These are phyloP conservation scores for Haplosporangium sp. DNA, from an alignment of 371 early-diverging fungal species.

Conservation along the genomic window DNA sequence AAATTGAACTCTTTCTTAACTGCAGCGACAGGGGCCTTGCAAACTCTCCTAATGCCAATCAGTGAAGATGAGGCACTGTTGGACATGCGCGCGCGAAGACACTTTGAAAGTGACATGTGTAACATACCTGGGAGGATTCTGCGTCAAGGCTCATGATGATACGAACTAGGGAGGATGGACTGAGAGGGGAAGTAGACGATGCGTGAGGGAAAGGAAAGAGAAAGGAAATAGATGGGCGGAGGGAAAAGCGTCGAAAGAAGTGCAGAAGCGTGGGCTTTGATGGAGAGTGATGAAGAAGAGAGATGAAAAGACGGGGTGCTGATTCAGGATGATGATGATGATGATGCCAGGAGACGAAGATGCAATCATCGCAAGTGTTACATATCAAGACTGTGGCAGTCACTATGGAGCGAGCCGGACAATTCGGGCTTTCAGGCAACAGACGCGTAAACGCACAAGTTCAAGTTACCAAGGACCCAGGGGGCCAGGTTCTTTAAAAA, in stretches of 20 bases:
- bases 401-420: too few relatives aligned
- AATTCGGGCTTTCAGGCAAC: too few relatives aligned
- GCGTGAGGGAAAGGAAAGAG: not conserved
- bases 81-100: not conserved
- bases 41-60: too few relatives aligned
- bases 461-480: too few relatives aligned
- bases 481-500: too few relatives aligned
- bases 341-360: slow-evolving; percentile 19
- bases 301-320: slow-evolving; percentile 5
- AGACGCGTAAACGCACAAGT: too few relatives aligned
- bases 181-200: not conserved
- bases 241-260: slow-evolving; percentile 2
- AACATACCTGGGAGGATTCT: slow-evolving; percentile 51
- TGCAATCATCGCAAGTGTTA: slow-evolving; percentile 27
- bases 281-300: not conserved
- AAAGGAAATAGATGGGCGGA: slow-evolving; percentile 6
- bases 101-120: slow-evolving; percentile 1
- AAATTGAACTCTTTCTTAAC: not conserved
- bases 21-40: too few relatives aligned
- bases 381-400: not conserved
- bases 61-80: not conserved
- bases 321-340: not conserved
- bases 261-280: too few relatives aligned
- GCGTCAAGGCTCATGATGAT: slow-evolving; percentile 45
- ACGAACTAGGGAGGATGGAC: not conserved